Evolutionary conservation across 768 basidiomycete species (phyloP), one percentile per base, ranked within the genome.

Genomic region (Boletus reticuloceps): DNA sequence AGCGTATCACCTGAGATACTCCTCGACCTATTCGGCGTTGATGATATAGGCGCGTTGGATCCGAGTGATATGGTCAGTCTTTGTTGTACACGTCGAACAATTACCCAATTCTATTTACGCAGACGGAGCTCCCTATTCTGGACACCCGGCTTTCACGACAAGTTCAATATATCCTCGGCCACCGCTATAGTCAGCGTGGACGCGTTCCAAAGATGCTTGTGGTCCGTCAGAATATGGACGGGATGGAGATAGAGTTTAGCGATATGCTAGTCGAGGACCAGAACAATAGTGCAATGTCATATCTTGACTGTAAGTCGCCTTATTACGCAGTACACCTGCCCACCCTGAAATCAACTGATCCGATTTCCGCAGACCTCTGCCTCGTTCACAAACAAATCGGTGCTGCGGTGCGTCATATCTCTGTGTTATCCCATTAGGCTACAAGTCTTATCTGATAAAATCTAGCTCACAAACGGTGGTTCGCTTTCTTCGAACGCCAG

Each of bases 241-340:
- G 84, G 13, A 76, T 84, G 49, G 96, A 99, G 74, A 82, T 98
- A 43, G 97, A 98, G 70, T 98, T 96, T 64, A 90, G 89, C 59
- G 97, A 99, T 73, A 90, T 97, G 90, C 79, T 99, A 13, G 85
- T 97, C 25, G 97, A 99, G 75, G 97, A 99, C 72, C 83, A 88
- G 69, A 99, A 99, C 67, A 97, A 96, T 63, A 94, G 91, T n/a
- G 88, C 87, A 0, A 82, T 95, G 84, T 87, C 91, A 1, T 97
- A 96, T 72, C 72, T 86, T 6, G 93, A 97, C 68, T 94, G 94
- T 96, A 64, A 59, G 86, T 78, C 7, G 44, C 42, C 38, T 52
- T 45, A 48, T 50, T 39, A 49, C 45, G 34, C 27, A 19, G 29
- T 19, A 50, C 14, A 37, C n/a, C 32, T 11, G 11, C 50, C 20